phyloP scores from a whole-genome alignment of 2,329 filamentous ascomycete genomes.

The Monosporascus ibericus region DNA sequence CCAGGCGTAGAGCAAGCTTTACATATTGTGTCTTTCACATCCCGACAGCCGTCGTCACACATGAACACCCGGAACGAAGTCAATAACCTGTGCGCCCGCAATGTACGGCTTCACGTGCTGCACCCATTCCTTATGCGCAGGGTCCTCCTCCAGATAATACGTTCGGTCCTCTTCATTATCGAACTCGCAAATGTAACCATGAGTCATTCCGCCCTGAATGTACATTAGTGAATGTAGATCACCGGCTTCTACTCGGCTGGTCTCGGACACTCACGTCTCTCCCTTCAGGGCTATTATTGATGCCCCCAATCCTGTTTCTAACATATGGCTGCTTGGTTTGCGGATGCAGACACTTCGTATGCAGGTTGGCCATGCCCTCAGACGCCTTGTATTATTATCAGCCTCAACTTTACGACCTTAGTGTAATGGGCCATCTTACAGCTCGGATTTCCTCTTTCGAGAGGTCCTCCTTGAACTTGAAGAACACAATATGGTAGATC shows the following conservation, averaged over 20 bases:
- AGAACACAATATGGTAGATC: slow-evolving; percentile 22
- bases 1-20: no score
- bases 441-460: slow-evolving; percentile 22
- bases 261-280: slow-evolving; percentile 41
- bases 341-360: slow-evolving; percentile 55
- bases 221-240: background rate
- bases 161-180: slow-evolving; percentile 55
- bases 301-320: slow-evolving; percentile 48
- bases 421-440: slow-evolving; percentile 13
- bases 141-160: slow-evolving; percentile 61
- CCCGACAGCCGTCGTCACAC: no score
- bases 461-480: slow-evolving; percentile 21
- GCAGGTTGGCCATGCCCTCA: slow-evolving; percentile 37
- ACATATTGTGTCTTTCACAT: no score
- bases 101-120: slow-evolving; percentile 40
- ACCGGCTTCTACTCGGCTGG: background rate
- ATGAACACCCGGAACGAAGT: slow-evolving; percentile 41
- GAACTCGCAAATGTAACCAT: slow-evolving; percentile 63
- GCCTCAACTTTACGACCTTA: no score
- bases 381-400: slow-evolving; percentile 19
- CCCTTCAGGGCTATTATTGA: slow-evolving; percentile 56
- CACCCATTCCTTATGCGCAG: slow-evolving; percentile 54
- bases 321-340: slow-evolving; percentile 53
- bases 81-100: slow-evolving; percentile 48
- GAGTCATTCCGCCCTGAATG: slow-evolving; percentile 52